Evolutionary conservation across 2,329 filamentous ascomycete species (phyloP).

Genomic region (Hyphodiscus sp.): DNA sequence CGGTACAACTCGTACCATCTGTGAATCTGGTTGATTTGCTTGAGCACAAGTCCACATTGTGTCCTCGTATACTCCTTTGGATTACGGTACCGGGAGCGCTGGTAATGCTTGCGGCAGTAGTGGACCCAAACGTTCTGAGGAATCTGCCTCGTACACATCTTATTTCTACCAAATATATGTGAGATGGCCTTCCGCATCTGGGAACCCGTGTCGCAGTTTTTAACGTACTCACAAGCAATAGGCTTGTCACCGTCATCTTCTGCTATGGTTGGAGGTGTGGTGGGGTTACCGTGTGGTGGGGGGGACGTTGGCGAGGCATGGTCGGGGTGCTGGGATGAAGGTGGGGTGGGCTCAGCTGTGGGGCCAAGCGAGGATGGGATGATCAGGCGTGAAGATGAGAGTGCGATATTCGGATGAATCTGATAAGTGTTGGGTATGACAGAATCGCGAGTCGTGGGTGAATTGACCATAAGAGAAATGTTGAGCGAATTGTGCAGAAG

Average conservation of each 20-base stretch:
- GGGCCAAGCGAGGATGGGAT: conserved; percentile 4
- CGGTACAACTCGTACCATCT: conserved; percentile 52
- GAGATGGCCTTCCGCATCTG: conserved; percentile 69
- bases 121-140: conserved; percentile 66
- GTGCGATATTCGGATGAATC: background rate
- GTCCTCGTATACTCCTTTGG: conserved; percentile 51
- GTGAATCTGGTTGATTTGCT: conserved; percentile 57
- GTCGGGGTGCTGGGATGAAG: conserved; percentile 23
- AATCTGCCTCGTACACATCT: conserved; percentile 65
- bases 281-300: conserved; percentile 10
- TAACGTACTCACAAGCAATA: conserved; percentile 46
- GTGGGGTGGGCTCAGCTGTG: conserved; percentile 24
- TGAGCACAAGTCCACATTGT: conserved; percentile 58
- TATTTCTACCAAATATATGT: conserved; percentile 79
- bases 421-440: background rate
- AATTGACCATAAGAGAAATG: no score
- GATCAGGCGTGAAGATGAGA: background rate
- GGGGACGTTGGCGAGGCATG: conserved; percentile 16
- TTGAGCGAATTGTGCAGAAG: no score
- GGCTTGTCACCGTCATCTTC: conserved; percentile 10
- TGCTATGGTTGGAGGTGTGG: conserved; percentile 19
- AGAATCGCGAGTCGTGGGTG: background rate
- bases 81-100: conserved; percentile 66
- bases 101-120: conserved; percentile 78
- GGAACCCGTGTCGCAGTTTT: conserved; percentile 52